Evolutionary conservation across 345 rosid species (phyloP).

Genomic region (Orychophragmus violaceus): DNA sequence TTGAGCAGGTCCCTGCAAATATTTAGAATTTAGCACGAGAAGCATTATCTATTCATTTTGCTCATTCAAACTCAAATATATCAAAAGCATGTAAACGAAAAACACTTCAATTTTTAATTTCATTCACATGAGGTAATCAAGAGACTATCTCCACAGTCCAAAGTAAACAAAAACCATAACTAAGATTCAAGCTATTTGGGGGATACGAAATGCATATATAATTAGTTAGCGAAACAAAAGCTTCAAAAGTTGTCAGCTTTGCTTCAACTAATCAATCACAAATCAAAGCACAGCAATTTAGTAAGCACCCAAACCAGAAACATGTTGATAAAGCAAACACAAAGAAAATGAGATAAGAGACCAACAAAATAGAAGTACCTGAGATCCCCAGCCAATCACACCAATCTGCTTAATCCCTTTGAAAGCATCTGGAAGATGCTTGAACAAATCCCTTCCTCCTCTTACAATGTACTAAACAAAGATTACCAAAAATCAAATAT

Average conservation of each 20-base stretch:
- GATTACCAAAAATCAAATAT: neutral
- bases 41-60: neutral
- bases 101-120: neutral
- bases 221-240: neutral
- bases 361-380: slow-evolving; percentile 35
- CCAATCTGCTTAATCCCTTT: slow-evolving; percentile 93
- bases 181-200: neutral
- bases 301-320: neutral
- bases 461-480: slow-evolving; percentile 73
- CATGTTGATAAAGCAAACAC: neutral
- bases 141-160: neutral
- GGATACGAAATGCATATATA: neutral
- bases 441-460: slow-evolving; percentile 92
- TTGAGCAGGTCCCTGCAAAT: slow-evolving; percentile 81
- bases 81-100: neutral
- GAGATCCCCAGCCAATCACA: slow-evolving; percentile 95
- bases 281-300: neutral
- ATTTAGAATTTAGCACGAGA: neutral
- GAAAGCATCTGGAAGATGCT: slow-evolving; percentile 71
- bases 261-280: too few relatives aligned
- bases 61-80: neutral
- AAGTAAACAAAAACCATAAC: neutral
- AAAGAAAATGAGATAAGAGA: neutral
- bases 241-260: neutral
- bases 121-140: neutral